phyloP scores from a whole-genome alignment of 805 yeast species.

The Candida vaughaniae region DNA sequence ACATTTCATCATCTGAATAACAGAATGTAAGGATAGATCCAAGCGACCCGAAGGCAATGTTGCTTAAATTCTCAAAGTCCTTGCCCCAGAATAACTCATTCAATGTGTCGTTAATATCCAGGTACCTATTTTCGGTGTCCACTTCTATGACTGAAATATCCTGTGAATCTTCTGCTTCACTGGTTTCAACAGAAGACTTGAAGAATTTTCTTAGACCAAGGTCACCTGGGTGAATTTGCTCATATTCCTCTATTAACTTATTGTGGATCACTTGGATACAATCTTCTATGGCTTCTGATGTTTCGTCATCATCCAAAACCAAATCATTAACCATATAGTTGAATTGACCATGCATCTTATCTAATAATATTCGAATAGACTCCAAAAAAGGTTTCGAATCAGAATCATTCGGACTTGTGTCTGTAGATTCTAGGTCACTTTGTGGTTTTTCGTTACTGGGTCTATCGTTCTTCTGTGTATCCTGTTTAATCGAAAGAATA shows the following conservation, averaged over 20 bases:
- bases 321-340: constrained; percentile 10
- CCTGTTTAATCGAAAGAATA: too few relatives aligned
- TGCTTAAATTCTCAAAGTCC: constrained; percentile 27
- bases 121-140: constrained; percentile 27
- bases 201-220: constrained; percentile 17
- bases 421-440: too few relatives aligned
- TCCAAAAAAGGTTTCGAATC: constrained; percentile 3
- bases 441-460: too few relatives aligned
- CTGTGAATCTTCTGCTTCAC: constrained; percentile 17
- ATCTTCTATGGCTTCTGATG: constrained; percentile 19
- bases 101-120: constrained; percentile 30
- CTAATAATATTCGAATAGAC: too few relatives aligned
- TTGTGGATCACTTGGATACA: constrained; percentile 18
- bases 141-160: constrained; percentile 29
- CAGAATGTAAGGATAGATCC: constrained; percentile 33
- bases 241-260: constrained; percentile 8
- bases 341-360: not conserved
- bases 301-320: constrained; percentile 7
- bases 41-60: constrained; percentile 24
- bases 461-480: too few relatives aligned
- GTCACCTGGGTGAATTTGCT: constrained; percentile 2
- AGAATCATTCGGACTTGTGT: too few relatives aligned
- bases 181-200: constrained; percentile 28
- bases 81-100: constrained; percentile 38
- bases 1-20: constrained; percentile 25